Percentiles rank a stretch among this genome's conserved stretches.
Evolutionary conservation across 495 filamentous ascomycete genomes (phyloP).

Genomic region (Aspergillus biplanus): DNA sequence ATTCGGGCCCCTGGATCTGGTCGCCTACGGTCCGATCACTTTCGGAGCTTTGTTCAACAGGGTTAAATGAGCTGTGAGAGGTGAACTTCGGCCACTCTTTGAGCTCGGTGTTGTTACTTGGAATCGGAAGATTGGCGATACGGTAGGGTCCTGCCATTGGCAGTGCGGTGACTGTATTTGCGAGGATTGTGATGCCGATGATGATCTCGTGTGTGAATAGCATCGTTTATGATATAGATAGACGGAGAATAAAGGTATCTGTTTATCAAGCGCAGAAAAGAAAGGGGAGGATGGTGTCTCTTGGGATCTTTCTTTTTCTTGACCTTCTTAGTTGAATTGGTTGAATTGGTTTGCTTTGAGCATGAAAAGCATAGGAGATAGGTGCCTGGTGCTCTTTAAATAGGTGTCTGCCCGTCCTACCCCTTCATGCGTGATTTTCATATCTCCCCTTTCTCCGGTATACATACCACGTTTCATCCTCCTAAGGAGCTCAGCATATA

Average conservation of each 20-base stretch:
- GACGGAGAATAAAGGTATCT: background rate
- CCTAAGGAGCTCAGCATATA: too few species aligned
- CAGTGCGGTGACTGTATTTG: background rate
- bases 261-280: too few species aligned
- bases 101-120: background rate
- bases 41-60: background rate
- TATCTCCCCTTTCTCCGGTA: too few species aligned
- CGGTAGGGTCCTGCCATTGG: background rate
- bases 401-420: too few species aligned
- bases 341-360: too few species aligned
- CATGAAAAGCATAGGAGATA: too few species aligned
- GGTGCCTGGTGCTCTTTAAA: too few species aligned
- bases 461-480: too few species aligned
- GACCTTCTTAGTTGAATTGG: too few species aligned
- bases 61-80: background rate
- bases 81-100: background rate
- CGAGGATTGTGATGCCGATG: background rate
- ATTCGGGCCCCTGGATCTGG: constrained; percentile 15
- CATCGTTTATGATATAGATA: background rate
- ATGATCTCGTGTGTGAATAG: background rate
- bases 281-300: too few species aligned
- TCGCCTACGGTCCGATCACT: background rate
- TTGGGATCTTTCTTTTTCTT: too few species aligned
- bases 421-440: too few species aligned
- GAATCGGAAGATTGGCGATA: background rate